Evolutionary conservation across 768 basidiomycete genomes (phyloP), one percentile per base, ranked within the genome.

Genomic region (Rhodotorula graminis): DNA sequence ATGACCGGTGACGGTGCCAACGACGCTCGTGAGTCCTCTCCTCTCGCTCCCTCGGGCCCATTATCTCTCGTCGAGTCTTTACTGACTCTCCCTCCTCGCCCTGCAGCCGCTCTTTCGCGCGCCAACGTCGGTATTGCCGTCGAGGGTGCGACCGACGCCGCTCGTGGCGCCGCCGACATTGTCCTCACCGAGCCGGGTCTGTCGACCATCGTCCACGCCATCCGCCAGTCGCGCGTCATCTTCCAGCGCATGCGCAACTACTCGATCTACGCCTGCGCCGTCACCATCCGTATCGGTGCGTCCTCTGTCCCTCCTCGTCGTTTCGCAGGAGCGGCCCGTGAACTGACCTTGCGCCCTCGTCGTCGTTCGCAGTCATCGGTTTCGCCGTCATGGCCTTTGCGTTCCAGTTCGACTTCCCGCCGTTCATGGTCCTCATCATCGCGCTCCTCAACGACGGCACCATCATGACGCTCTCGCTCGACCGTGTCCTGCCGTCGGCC

Each of bases 1-100:
- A 98, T 98, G 95, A 98, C 95, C 81, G 95, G 95, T 86, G 95
- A 97, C 79, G 95, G 95, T 87, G 95, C 95, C 80, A 98, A 97
- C 81, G 94, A 98, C 76, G 95, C 95, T 67, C 95, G 37, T 37
- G 37, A 4, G 37, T 37, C 37, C 9, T 37, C 37, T 37, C n/a
- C n/a, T 37, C 37, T 37, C 9, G 5, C 37, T 37, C 37, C 37
- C 37, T 37, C 37, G 37, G n/a, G n/a, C n/a, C n/a, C n/a, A n/a
- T n/a, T n/a, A n/a, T n/a, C 37, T 37, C 37, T 37, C 37, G 37
- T 37, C 9, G 37, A 37, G 37, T 9, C 37, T 4, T 37, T 9
- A 9, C 37, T 37, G 37, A 37, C 37, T 37, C 37, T 37, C n/a
- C n/a, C 37, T 37, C 37, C 37, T 37, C 37, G 37, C 37, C 37